Conservation (phyloP, 106 monocot genomes). For the Dendrobium huoshanense region DNA sequence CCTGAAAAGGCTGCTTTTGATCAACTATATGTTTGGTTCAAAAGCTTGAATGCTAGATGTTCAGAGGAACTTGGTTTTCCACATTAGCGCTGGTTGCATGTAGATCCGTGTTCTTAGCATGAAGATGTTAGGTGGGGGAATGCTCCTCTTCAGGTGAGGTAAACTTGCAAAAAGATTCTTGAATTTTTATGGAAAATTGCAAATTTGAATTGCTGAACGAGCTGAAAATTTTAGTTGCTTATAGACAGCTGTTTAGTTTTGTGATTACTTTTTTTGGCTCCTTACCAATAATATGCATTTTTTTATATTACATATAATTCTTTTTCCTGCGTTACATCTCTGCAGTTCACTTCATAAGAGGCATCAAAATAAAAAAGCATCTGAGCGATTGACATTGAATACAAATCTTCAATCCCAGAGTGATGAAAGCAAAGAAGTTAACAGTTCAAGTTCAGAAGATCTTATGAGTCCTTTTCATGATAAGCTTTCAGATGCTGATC, state of each 20-base stretch:
- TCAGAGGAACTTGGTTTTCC: background rate
- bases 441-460: conserved; percentile 16
- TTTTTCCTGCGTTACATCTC: background rate
- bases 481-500: conserved; percentile 14
- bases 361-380: conserved; percentile 32
- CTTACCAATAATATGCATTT: background rate
- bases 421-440: conserved; percentile 23
- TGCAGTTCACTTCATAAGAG: conserved; percentile 45
- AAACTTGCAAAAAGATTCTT: background rate
- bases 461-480: conserved; percentile 7
- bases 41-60: background rate
- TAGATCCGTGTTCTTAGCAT: background rate
- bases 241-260: background rate
- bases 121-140: background rate
- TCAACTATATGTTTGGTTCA: background rate
- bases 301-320: background rate
- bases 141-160: background rate
- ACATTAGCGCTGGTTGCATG: background rate
- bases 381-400: conserved; percentile 18
- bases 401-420: conserved; percentile 10
- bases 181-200: background rate
- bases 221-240: background rate
- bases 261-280: background rate
- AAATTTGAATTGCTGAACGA: background rate
- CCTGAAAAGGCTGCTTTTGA: background rate